Conservation (phyloP, 2,329 filamentous ascomycete genomes). For the Fusarium pilosicola region DNA sequence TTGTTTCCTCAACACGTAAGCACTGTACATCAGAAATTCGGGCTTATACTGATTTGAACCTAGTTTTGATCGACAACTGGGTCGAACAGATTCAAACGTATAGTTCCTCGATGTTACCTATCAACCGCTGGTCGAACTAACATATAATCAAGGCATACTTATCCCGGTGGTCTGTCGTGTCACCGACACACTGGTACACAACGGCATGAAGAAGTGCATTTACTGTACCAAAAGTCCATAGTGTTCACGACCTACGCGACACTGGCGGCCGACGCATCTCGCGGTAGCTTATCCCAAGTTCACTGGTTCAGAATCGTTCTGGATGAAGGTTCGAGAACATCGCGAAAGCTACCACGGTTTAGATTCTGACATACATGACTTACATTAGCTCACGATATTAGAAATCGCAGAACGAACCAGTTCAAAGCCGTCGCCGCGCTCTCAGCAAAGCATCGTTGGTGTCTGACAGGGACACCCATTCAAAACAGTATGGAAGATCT, state of each 20-base stretch:
- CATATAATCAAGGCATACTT: neutral
- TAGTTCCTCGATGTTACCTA: rapidly evolving
- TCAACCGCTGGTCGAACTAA: rapidly evolving
- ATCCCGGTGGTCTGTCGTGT: rapidly evolving
- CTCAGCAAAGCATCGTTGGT: neutral
- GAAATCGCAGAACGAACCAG: neutral
- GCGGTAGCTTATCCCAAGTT: neutral
- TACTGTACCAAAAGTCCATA: neutral
- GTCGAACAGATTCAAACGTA: neutral
- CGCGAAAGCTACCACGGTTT: rapidly evolving
- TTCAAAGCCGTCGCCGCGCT: neutral
- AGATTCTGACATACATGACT: rapidly evolving
- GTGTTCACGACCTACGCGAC: neutral
- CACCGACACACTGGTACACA: neutral
- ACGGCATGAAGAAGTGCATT: neutral
- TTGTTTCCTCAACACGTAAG: neutral
- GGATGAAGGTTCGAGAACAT: neutral
- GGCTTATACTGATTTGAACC: rapidly evolving
- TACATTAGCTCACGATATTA: rapidly evolving
- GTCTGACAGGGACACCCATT: neutral
- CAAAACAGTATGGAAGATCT: neutral
- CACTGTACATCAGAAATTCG: too few relatives aligned
- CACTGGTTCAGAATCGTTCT: neutral
- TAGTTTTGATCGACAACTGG: neutral
- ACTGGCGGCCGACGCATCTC: neutral